Evolutionary conservation across 768 basidiomycete genomes (phyloP).

Genomic region (Dendrothele bispora): DNA sequence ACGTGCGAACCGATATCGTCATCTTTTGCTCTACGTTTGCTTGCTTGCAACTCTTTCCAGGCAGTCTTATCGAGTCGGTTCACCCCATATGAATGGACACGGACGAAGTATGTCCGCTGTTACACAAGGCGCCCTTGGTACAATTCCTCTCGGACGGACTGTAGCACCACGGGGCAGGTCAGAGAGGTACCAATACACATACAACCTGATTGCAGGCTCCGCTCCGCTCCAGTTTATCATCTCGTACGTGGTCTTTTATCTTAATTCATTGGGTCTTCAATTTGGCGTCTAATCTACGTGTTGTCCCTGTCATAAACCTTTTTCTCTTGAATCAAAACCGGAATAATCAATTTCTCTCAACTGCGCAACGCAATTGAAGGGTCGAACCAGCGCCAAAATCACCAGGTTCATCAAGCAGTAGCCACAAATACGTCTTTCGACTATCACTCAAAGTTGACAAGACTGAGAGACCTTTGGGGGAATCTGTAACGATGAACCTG

Average conservation of each 20-base stretch:
- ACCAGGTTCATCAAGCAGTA: too few species aligned
- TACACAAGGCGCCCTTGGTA: not conserved
- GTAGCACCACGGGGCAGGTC: slow-evolving; percentile 20
- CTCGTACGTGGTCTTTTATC: slow-evolving; percentile 37
- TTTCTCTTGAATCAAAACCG: slow-evolving; percentile 3
- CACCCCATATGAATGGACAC: not conserved
- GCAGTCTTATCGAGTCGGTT: not conserved
- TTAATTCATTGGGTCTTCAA: not conserved
- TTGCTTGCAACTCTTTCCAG: too few species aligned
- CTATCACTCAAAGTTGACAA: slow-evolving; percentile 55
- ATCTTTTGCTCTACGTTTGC: too few species aligned
- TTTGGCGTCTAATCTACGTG: not conserved
- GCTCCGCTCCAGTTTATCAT: slow-evolving; percentile 51
- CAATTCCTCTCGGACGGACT: slow-evolving; percentile 7
- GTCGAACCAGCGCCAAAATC: slow-evolving; percentile 44
- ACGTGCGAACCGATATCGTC: too few species aligned
- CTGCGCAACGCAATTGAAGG: too few species aligned
- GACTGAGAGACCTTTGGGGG: slow-evolving; percentile 53
- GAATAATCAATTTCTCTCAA: too few species aligned
- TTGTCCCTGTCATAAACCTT: slow-evolving; percentile 8
- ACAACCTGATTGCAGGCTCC: slow-evolving; percentile 42
- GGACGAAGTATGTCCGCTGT: not conserved
- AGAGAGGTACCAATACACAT: slow-evolving; percentile 54
- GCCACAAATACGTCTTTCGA: slow-evolving; percentile 54
- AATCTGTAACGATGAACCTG: slow-evolving; percentile 46